These are phyloP conservation scores for Chaetomium cochliodes DNA, from an alignment of 495 filamentous ascomycete genomes.

Conservation along the genomic window DNA sequence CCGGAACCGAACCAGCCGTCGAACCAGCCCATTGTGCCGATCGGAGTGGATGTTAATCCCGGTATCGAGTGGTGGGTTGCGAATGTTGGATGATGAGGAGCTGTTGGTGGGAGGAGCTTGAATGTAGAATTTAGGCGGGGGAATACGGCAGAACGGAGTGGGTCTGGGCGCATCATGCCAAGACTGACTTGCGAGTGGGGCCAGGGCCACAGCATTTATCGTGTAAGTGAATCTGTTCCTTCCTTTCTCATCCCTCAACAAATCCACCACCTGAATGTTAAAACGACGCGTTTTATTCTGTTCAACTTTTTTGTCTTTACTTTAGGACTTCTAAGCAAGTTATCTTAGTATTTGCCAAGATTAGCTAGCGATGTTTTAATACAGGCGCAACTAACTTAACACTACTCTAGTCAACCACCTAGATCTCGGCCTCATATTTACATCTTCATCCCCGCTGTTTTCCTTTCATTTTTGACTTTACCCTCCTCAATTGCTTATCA, in stretches of 20 bases:
- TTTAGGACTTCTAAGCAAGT: not conserved
- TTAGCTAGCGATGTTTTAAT: not conserved
- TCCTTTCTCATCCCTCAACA: not conserved
- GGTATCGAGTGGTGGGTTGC: not conserved
- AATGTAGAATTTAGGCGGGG: constrained; percentile 34
- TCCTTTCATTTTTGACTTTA: no score
- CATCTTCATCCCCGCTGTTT: no score
- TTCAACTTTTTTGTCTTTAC: not conserved
- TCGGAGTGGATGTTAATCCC: not conserved
- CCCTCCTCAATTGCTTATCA: no score
- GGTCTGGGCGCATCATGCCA: not conserved
- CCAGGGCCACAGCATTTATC: not conserved
- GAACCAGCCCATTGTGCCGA: constrained; percentile 68
- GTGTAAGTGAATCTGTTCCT: not conserved
- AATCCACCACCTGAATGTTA: not conserved
- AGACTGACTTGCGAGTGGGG: not conserved
- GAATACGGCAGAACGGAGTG: constrained; percentile 25
- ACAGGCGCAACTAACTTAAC: not conserved
- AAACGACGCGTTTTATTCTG: not conserved
- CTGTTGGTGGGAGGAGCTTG: not conserved
- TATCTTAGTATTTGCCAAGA: not conserved
- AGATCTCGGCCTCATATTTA: no score
- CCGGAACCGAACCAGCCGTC: constrained; percentile 43
- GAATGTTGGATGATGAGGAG: not conserved
- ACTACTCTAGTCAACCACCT: no score